phyloP scores from a whole-genome alignment of 305 asterid genomes.

The Fraxinus angustifolia region DNA sequence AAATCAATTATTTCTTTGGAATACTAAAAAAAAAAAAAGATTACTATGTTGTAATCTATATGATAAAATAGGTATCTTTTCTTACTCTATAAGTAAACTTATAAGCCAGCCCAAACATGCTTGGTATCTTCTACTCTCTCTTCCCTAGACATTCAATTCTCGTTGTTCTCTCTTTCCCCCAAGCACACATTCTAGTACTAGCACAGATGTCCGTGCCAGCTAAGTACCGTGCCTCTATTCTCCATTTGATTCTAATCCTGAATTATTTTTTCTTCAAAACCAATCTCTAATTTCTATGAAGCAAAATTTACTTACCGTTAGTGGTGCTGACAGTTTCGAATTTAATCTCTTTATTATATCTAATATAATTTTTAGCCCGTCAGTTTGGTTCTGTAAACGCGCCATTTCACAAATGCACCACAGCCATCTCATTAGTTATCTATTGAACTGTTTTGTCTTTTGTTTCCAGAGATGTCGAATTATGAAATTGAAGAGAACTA shows the following conservation, averaged over 20 bases:
- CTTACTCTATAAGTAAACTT: not conserved
- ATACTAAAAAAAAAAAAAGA: not conserved
- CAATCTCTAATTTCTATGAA: not conserved
- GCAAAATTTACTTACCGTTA: not conserved
- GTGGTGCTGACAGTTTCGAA: not conserved
- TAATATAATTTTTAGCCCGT: not conserved
- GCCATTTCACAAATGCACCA: not conserved
- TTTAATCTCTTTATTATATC: not conserved
- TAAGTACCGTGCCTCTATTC: not conserved
- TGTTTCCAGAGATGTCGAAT: slow-evolving; percentile 39
- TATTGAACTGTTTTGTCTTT: not conserved
- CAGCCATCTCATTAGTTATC: not conserved
- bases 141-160: not conserved
- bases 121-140: not conserved
- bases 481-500: slow-evolving; percentile 39
- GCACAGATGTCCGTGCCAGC: not conserved
- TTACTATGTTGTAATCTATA: not conserved
- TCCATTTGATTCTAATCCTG: not conserved
- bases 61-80: not conserved
- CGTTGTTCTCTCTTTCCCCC: not conserved
- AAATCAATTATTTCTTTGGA: not conserved
- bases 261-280: not conserved
- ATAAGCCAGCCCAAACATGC: not conserved
- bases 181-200: not conserved
- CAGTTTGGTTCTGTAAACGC: not conserved